Conservation (phyloP, 768 basidiomycete species). For the Leccinum obscurum region DNA sequence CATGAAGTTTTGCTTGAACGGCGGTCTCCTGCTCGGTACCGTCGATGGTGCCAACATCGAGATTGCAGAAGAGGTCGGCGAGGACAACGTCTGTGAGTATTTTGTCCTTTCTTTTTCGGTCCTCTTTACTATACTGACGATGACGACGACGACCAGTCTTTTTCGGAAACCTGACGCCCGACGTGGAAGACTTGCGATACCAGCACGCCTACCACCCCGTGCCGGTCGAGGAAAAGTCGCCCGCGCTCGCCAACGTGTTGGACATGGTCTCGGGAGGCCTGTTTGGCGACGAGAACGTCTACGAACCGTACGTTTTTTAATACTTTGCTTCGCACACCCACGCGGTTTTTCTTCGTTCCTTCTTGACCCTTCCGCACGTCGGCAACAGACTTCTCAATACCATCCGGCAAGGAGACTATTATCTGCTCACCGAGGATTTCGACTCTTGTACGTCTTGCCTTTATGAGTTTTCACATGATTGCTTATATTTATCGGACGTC, state of each 20-base stretch:
- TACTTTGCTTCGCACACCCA: constrained; percentile 1
- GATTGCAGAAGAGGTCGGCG: constrained; percentile 94
- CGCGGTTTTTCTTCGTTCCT: neutral
- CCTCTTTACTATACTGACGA: too few relatives aligned
- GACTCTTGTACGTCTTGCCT: constrained; percentile 69
- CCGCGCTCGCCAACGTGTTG: constrained; percentile 76
- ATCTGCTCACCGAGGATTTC: constrained; percentile 90
- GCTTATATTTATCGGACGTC: neutral
- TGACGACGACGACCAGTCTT: constrained; percentile 54
- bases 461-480: neutral
- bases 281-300: constrained; percentile 80
- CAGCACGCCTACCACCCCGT: constrained; percentile 83
- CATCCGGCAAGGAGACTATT: constrained; percentile 73
- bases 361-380: neutral
- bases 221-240: constrained; percentile 81
- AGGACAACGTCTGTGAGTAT: constrained; percentile 76
- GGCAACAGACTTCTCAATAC: constrained; percentile 66
- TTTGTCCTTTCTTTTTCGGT: neutral
- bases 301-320: constrained; percentile 68
- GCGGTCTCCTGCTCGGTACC: constrained; percentile 85
- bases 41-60: constrained; percentile 97
- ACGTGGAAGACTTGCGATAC: constrained; percentile 83
- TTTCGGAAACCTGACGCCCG: constrained; percentile 86
- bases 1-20: constrained; percentile 91
- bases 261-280: constrained; percentile 72